Evolutionary conservation across 345 rosid species (phyloP), one percentile per base, ranked within the genome.

Genomic region (Camelina laxa): DNA sequence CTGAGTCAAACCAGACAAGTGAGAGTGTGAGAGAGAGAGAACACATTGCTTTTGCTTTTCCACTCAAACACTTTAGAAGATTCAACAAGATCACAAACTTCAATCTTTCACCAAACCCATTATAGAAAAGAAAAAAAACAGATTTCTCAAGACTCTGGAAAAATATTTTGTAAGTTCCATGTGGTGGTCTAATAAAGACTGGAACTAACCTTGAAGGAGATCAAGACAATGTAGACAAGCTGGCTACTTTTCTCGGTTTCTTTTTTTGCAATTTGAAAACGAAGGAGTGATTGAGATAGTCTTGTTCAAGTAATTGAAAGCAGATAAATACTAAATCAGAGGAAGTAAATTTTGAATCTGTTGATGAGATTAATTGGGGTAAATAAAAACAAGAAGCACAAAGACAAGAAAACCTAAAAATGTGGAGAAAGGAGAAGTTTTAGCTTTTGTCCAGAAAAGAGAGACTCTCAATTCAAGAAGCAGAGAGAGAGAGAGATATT

Each of bases 381-480:
- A 16, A 67, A 50, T 59, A 61, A 21, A 53, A 61, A 75, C 75
- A 75, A 69, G 74, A n/a, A 53, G 42, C 31, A 70, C 65, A 24
- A 8, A 56, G 65, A 77, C 71, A 77, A 71, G 61, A 71, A 48
- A 58, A 31, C 67, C 65, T 76, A 36, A 59, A 67, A 65, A 65
- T 56, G 20, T 56, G 67, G 80, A 75, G 64, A 12, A 53, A 60
- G 68, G 20, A 51, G 16, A 66, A 41, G 33, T 35, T 38, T 38
- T 48, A 66, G 61, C 69, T 62, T 42, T 30, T 75, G 19, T 59
- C 53, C 61, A 19, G 48, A 42, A 9, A 24, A n/a, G n/a, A n/a
- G n/a, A 60, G 58, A 27, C 73, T 39, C 69, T 60, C 69, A 39
- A 68, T 33, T 33, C 69, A 42, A 75, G 60, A 70, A 36, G 22